Base-by-base conservation (phyloP, 2,329 filamentous ascomycete species). In the Calycina herbarum region DNA sequence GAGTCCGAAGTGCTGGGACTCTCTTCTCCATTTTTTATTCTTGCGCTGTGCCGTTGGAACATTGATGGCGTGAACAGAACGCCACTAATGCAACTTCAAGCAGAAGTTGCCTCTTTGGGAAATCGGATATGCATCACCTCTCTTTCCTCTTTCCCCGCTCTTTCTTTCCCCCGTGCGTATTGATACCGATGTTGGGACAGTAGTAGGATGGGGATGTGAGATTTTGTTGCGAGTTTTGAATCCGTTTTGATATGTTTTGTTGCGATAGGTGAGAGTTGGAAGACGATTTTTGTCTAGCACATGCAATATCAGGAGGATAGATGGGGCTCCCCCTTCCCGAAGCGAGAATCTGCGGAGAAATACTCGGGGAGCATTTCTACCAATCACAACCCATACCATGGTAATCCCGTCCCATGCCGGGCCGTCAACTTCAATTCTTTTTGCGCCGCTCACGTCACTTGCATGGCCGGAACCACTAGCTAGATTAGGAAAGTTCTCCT, bases 41-140 rank as follows among this genome's bases (percentile, higher is more conserved):
- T 24, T 11, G 45, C 10, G 45, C n/a, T 51, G 45, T 51, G 45
- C 45, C 45, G n/a, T 51, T 51, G 45, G 10, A 24, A 51, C 3
- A 24, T 51, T 51, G 45, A 24, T 51, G 45, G 45, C 45, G 45
- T 51, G 7, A 20, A 24, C 45, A 51, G 45, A 51, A 11, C 15
- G n/a, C 42, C 45, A 51, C 45, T 51, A 51, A 51, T 51, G 45
- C 45, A 51, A 51, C 45, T 51, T 51, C n/a, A 20, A 51, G 45
- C 45, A 51, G 45, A 51, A 24, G 45, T 51, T 51, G 7, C 45
- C 45, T 51, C 7, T 51, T 51, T 11, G 6, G 42, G 42, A n/a
- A 45, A n/a, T 20, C 15, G 20, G 20, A 24, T 6, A 51, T 10
- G 20, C 11, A 27, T 3, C 45, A 13, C 35, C 35, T 38, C 13